Percentiles rank a stretch among this genome's conserved stretches.
Evolutionary conservation across 139 green algal genomes (phyloP).

Genomic region (Picochlorum sp.): DNA sequence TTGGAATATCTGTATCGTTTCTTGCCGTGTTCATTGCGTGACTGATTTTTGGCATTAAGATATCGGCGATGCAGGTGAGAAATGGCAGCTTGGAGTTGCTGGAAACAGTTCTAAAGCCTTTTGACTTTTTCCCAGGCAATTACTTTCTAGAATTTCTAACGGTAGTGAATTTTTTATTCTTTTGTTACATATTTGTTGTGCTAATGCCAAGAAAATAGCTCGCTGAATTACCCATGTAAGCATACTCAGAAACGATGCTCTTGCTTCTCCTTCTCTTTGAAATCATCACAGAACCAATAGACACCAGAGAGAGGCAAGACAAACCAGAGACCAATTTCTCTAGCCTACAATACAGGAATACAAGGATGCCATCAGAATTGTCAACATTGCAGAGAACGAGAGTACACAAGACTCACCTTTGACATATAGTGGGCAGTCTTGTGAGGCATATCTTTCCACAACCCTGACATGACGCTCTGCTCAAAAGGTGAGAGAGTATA

Average conservation of each 20-base stretch:
- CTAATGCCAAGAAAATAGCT: constrained; percentile 14
- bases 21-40: too few species aligned
- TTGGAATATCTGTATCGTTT: too few species aligned
- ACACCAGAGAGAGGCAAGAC: constrained; percentile 20
- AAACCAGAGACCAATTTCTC: constrained; percentile 18
- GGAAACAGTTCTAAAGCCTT: not conserved
- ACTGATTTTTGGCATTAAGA: not conserved
- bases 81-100: not conserved
- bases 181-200: constrained; percentile 7
- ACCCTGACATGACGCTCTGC: constrained; percentile 56
- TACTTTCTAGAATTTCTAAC: constrained; percentile 16
- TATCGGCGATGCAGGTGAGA: not conserved
- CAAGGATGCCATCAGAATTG: too few species aligned
- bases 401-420: constrained; percentile 6
- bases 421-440: constrained; percentile 35
- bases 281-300: constrained; percentile 25
- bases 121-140: constrained; percentile 21
- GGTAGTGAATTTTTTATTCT: not conserved
- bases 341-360: constrained; percentile 10
- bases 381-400: too few species aligned
- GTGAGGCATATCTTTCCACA: constrained; percentile 63
- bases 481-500: constrained; percentile 84
- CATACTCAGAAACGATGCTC: constrained; percentile 53
- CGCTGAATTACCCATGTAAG: not conserved
- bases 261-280: constrained; percentile 68